phyloP scores from a whole-genome alignment of 2,329 filamentous ascomycete species.

The Colletotrichum limetticola region DNA sequence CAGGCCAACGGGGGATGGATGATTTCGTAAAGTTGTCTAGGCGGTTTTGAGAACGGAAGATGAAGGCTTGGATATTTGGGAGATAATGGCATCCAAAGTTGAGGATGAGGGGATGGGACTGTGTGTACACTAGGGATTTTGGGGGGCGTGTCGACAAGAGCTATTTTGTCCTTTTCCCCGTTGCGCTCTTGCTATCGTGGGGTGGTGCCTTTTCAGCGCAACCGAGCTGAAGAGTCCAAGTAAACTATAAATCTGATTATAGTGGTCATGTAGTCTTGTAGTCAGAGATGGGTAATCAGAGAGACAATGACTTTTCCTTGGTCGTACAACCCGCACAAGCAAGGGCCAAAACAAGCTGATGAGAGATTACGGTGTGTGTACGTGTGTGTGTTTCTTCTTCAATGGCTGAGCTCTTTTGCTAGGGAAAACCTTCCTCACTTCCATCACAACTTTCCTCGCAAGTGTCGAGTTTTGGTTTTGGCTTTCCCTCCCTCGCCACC shows the following conservation, averaged over 20 bases:
- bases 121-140: not conserved
- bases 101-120: not conserved
- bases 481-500: not conserved
- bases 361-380: not conserved
- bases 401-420: not conserved
- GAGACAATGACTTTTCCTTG: not conserved
- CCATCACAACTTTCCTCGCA: not conserved
- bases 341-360: not conserved
- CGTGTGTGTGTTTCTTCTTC: no score
- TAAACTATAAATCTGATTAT: constrained; percentile 19
- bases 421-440: not conserved
- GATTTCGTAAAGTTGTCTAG: not conserved
- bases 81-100: not conserved
- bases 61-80: not conserved
- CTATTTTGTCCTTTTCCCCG: not conserved
- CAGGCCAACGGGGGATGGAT: no score
- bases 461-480: not conserved
- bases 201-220: not conserved
- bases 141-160: not conserved
- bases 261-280: not conserved
- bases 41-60: not conserved
- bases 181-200: no score
- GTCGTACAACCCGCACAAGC: not conserved
- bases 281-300: constrained; percentile 10
- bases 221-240: constrained; percentile 6